Evolutionary conservation across 208 protist species (phyloP), one percentile per base, ranked within the genome.

Genomic region (Leishmania turanica): DNA sequence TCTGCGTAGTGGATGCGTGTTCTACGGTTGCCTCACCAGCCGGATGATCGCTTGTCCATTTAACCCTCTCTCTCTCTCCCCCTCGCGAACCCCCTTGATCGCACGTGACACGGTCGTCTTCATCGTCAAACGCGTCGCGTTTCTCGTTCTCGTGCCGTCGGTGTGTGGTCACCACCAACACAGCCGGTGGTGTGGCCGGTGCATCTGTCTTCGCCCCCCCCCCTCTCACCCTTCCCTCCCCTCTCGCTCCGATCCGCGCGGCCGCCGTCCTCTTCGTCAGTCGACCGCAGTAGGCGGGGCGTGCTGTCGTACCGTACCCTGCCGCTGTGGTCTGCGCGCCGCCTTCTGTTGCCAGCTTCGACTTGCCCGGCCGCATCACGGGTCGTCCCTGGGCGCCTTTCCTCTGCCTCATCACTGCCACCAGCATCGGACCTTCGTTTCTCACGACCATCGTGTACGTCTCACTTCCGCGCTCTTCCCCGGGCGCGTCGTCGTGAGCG

Each of bases 91-190:
- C 19, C 56, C 19, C 27, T n/a, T 27, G 21, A 13, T 64, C 58
- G 9, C 27, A 64, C n/a, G 27, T 7, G 58, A 27, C 24, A 64
- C 27, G 8, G 58, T 17, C 40, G 15, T 65, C 31, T 62, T 69
- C 64, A 19, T 79, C 13, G 77, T n/a, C 70, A 49, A 51, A 6
- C 24, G 40, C 31, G 77, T 78, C 58, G 15, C 53, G 34, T 88
- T 31, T 79, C 53, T 66, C 21, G 60, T 81, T 82, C 6, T 11
- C 9, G 8, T 47, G 9, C 9, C 45, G 45, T 13, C 45, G 45
- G 45, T 49, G 45, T 49, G 45, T 49, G 45, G 45, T 49, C 45
- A 49, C 54, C 54, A n/a, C 54, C 9, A 19, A 2, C 24, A n/a
- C 54, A 19, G 21, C 24, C 54, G 27, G 58, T 3, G 56, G 31